Percentiles rank a stretch among this genome's conserved stretches.
phyloP scores from a whole-genome alignment of 257 asterid species.

The Perilla frutescens region DNA sequence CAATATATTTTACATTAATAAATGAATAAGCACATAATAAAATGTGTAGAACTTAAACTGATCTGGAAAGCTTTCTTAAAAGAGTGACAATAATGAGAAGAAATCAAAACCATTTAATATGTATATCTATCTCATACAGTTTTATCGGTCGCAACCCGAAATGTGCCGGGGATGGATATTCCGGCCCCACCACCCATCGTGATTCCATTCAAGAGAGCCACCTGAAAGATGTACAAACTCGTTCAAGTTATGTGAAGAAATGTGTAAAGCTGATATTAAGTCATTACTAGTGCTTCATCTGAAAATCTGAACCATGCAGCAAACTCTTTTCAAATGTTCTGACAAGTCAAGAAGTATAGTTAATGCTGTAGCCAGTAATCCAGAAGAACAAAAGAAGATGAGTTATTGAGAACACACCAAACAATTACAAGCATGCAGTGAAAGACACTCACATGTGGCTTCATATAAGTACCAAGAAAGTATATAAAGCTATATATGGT shows the following conservation, averaged over 20 bases:
- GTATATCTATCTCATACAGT: constrained; percentile 62
- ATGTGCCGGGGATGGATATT: constrained; percentile 92
- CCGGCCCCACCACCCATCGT: constrained; percentile 99
- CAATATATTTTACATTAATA: neutral
- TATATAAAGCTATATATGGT: constrained; percentile 63
- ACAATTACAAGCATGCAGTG: constrained; percentile 26
- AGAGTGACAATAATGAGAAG: constrained; percentile 33
- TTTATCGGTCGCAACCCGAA: constrained; percentile 89
- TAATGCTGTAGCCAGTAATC: neutral
- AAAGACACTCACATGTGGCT: constrained; percentile 89
- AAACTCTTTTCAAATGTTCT: neutral
- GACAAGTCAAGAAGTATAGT: neutral
- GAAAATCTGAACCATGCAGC: constrained; percentile 11
- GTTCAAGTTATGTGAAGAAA: constrained; percentile 10
- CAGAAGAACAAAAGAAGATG: constrained; percentile 4
- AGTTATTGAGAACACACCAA: constrained; percentile 14
- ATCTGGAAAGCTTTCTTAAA: constrained; percentile 16
- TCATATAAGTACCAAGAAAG: constrained; percentile 83
- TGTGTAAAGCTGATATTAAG: constrained; percentile 1
- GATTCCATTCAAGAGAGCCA: constrained; percentile 88
- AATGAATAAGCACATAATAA: constrained; percentile 1
- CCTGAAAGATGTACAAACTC: constrained; percentile 58
- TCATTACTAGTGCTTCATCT: neutral
- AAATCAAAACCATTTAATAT: constrained; percentile 2
- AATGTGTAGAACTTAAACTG: neutral